Evolutionary conservation across 1,284 basidiomycete genomes (phyloP).

Genomic region (Rhodotorula sp.): DNA sequence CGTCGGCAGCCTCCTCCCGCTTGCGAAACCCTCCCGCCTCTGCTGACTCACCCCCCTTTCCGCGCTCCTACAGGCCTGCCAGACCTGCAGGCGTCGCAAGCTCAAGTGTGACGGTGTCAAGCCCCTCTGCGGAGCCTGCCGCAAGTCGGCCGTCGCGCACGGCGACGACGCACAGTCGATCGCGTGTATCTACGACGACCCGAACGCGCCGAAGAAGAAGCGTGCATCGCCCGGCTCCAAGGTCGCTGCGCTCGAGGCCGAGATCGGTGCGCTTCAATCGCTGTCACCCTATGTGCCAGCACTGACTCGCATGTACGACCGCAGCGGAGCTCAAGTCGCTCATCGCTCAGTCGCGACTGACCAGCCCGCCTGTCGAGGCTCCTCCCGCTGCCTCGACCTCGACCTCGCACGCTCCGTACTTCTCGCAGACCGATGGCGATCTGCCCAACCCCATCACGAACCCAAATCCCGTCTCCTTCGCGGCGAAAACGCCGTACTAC

Average conservation of each 20-base stretch:
- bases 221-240: conserved; percentile 15
- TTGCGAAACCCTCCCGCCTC: not conserved
- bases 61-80: conserved; percentile 5
- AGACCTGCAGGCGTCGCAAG: conserved; percentile 16
- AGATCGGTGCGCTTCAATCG: conserved; percentile 21
- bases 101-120: conserved; percentile 33
- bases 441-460: too few species aligned
- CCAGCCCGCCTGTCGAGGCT: too few species aligned
- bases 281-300: not conserved
- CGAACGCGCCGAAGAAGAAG: conserved; percentile 17
- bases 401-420: too few species aligned
- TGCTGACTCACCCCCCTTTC: not conserved
- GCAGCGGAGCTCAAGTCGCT: conserved; percentile 10
- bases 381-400: too few species aligned
- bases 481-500: too few species aligned
- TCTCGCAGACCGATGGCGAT: too few species aligned
- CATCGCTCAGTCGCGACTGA: not conserved
- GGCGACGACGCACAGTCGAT: conserved; percentile 13
- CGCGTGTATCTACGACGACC: conserved; percentile 31
- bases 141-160: conserved; percentile 15
- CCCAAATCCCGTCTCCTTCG: too few species aligned
- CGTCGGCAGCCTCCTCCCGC: not conserved
- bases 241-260: conserved; percentile 29
- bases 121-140: conserved; percentile 27
- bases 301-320: too few species aligned